Evolutionary conservation across 2,329 filamentous ascomycete genomes (phyloP), one percentile per base, ranked within the genome.

Genomic region (Pseudocercospora macadamiae): DNA sequence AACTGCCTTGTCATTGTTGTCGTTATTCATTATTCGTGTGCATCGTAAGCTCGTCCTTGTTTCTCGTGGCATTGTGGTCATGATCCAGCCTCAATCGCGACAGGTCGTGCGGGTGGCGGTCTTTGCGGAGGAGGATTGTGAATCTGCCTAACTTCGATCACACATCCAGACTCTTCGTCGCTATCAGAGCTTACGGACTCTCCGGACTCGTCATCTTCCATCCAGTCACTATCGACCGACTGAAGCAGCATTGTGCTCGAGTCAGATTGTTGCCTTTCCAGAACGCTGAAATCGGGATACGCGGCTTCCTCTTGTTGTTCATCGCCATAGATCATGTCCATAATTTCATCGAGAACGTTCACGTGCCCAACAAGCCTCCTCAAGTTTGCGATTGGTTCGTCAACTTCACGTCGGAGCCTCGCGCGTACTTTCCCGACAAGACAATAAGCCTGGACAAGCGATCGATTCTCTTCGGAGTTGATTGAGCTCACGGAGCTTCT

Each of bases 251-350:
- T 45, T 5, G 14, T 45, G 42, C 42, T 45, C n/a, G 42, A 45
- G 18, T 45, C 42, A 5, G 42, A 45, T 21, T 45, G 51, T 14
- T 54, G 28, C 26, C 32, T 39, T 28, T 42, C 37, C 23, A 39
- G 36, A 54, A 28, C 36, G 51, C 14, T 42, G 36, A 54, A 54
- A 23, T 28, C 37, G 34, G 32, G 25, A 36, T 16, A 42, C 16
- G 26, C 51, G 4, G 51, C 21, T 32, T 28, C 16, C 18, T 9
- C 23, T 54, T 16, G 19, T 7, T 18, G 26, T 21, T 45, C 42
- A 21, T 45, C 42, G 23, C 25, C 42, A 21, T 45, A 21, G n/a
- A 45, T 45, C 18, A 12, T 19, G n/a, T 45, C 42, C 21, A 45
- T 45, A 23, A 45, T 12, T 6, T 45, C 42, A 21, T 45, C 42